These are phyloP conservation scores for Phytopythium sindhum DNA, from an alignment of 352 stramenopile genomes.

Conservation along the genomic window DNA sequence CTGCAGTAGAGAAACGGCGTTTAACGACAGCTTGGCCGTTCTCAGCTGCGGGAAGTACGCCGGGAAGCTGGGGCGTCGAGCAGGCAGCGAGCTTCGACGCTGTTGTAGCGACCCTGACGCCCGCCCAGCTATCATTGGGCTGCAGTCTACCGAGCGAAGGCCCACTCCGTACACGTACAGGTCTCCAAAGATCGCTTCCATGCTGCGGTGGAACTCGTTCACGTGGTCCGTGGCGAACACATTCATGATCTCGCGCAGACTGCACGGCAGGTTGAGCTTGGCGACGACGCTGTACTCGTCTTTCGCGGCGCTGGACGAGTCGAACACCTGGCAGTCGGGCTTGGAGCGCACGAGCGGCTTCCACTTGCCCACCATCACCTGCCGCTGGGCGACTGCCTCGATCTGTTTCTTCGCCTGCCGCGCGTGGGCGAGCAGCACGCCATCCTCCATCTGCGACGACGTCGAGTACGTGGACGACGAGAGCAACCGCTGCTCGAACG, in stretches of 20 bases:
- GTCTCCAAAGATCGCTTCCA: conserved; percentile 60
- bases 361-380: conserved; percentile 48
- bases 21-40: conserved; percentile 38
- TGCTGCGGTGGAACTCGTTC: conserved; percentile 55
- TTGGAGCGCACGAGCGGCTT: conserved; percentile 27
- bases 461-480: conserved; percentile 31
- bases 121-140: conserved; percentile 2
- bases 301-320: conserved; percentile 34
- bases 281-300: conserved; percentile 59
- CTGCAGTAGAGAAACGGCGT: conserved; percentile 54
- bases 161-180: conserved; percentile 59
- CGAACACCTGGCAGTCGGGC: conserved; percentile 46
- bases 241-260: conserved; percentile 55
- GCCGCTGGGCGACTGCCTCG: conserved; percentile 36
- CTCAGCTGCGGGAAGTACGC: conserved; percentile 10
- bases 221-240: conserved; percentile 45
- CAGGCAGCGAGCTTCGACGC: not conserved
- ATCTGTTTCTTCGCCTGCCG: conserved; percentile 40
- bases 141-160: conserved; percentile 35
- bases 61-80: not conserved
- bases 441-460: conserved; percentile 28
- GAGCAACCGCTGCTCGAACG: conserved; percentile 27
- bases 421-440: conserved; percentile 24
- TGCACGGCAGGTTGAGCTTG: conserved; percentile 56
- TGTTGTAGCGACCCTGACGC: not conserved